These are phyloP conservation scores for Cenchrus fungigraminus DNA, from an alignment of 176 grass and related monocot genomes.

Conservation along the genomic window DNA sequence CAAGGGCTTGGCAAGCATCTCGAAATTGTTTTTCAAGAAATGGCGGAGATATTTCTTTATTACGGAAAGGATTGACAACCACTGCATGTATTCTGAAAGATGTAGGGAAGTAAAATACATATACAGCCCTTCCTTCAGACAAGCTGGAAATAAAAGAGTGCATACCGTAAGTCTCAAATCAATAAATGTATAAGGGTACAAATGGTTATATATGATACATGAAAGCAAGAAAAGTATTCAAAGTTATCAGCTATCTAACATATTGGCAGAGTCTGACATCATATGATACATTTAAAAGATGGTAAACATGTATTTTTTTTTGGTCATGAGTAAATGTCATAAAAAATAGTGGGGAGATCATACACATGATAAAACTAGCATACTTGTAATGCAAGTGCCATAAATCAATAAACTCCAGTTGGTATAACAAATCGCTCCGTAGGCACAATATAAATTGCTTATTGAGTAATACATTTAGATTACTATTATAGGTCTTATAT, in stretches of 20 bases:
- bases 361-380: slow-evolving; percentile 24
- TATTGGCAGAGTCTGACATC: neutral
- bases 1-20: slow-evolving; percentile 74
- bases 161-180: slow-evolving; percentile 22
- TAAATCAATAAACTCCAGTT: slow-evolving; percentile 19
- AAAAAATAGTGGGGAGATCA: slow-evolving; percentile 30
- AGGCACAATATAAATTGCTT: slow-evolving; percentile 13
- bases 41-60: slow-evolving; percentile 82
- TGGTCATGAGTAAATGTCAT: slow-evolving; percentile 2
- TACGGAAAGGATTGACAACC: slow-evolving; percentile 91
- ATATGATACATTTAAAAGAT: slow-evolving; percentile 24
- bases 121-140: slow-evolving; percentile 88
- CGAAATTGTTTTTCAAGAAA: slow-evolving; percentile 93
- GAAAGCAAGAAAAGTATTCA: neutral
- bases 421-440: slow-evolving; percentile 2
- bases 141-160: slow-evolving; percentile 63
- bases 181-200: slow-evolving; percentile 29
- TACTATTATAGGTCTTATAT: neutral
- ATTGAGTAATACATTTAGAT: slow-evolving; percentile 21
- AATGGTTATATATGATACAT: neutral
- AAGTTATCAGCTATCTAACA: slow-evolving; percentile 11
- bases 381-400: slow-evolving; percentile 2
- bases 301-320: slow-evolving; percentile 21
- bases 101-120: slow-evolving; percentile 85
- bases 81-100: slow-evolving; percentile 64